Base-by-base conservation (phyloP, 345 rosid species). In the Aquilaria yunnanensis region DNA sequence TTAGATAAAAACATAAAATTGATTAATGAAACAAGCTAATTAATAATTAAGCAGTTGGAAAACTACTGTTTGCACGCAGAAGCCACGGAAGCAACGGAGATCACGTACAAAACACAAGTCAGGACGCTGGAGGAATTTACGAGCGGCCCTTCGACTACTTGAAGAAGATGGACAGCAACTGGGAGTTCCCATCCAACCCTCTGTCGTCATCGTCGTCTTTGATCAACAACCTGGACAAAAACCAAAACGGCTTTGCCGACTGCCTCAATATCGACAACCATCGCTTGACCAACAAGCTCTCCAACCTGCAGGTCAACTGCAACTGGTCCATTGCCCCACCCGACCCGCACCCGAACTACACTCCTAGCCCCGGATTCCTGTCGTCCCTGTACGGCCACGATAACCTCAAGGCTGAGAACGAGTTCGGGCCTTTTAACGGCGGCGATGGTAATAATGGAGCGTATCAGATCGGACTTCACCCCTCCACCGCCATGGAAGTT, bases 261-360 rank as follows among this genome's bases (percentile, higher is more conserved):
- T 50, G 43, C 34, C 33, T 51, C 14, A 5, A 54, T 43, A 47
- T 65, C 0, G 78, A 75, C 56, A 51, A 75, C 37, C 59, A 63
- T 65, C 72, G 88, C 61, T 47, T 83, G 13, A 76, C 75, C 61
- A 9, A 9, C 43, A 85, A 77, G 77, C 54, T 78, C 31, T 73
- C 84, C 14, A 82, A 77, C 64, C 73, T 78, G 23, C 23, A 23
- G 51, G 89, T 83, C 60, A 77, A 75, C 23, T 23, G 23, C 70
- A 80, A 83, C 74, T 88, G 89, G 92, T 81, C 88, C 0, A 84
- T 88, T 54, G 91, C 89, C 2, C 91, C 89, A 6, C 89, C 91
- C 0, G 78, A 79, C 69, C 73, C 78, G 2, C 79, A 84, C 67
- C 65, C 78, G 58, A 60, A 64, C 53, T 48, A 37, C 66, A 5